Conservation (phyloP, 306 rosid genomes). For the Medicago truncatula region MtrunA17r5.0-ANR NC_053042.1:10876001-10876500, state of each 20-base stretch:
- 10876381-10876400: constrained; percentile 55
- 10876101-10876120: constrained; percentile 11
- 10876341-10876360: neutral
- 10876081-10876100: neutral
- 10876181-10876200: constrained; percentile 10
- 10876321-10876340: neutral
- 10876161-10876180: constrained; percentile 6
- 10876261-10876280: constrained; percentile 1
- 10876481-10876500: constrained; percentile 53
- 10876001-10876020: neutral
- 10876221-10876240: constrained; percentile 28
- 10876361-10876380: constrained; percentile 31
- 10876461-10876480: constrained; percentile 32
- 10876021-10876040: neutral
- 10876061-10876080: neutral
- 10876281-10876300: neutral
- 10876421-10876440: constrained; percentile 61
- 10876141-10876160: constrained; percentile 1
- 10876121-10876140: constrained; percentile 2
- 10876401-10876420: constrained; percentile 58
- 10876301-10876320: neutral
- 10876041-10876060: neutral
- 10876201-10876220: neutral
- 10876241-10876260: constrained; percentile 18
- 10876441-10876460: constrained; percentile 36